Base-by-base conservation (phyloP, 495 filamentous ascomycete genomes). In the Aspergillus funiculosus region DNA sequence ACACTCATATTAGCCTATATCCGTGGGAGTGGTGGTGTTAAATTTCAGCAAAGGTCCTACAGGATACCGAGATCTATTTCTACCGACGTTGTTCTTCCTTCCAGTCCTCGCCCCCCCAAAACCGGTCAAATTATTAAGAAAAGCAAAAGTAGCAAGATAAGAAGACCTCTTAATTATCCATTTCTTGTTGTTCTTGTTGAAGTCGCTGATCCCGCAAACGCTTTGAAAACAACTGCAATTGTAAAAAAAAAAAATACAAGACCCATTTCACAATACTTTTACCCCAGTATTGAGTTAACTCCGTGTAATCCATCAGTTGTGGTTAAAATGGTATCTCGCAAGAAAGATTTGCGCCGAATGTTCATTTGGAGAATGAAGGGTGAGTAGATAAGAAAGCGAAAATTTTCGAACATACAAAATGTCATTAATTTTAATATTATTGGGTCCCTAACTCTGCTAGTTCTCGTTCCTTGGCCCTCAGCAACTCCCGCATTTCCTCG, bases 391-490 rank as follows among this genome's bases (percentile, higher is more conserved):
- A 46, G 28, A 17, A 27, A 17, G 19, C 20, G 10, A 36, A 32
- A 26, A 20, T 26, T 14, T 20, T 15, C 13, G 21, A 22, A 20
- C 10, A 41, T 5, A 20, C 17, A 22, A 21, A 30, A 32, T n/a
- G 24, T 9, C 14, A 26, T 8, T 7, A 15, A 18, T 41, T 32
- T 15, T 17, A 18, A 19, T 24, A 39, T 57, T 19, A 57, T 57
- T 51, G 54, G 6, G 63, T 59, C 38, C 64, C 74, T 52, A 89
- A 61, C 53, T 83, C 84, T 19, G 83, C 84, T 45, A 94, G 62
- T 46, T 94, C 87, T 39, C 81, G 75, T 62, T 94, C 87, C 58
- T 87, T 91, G 17, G 79, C 80, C 14, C 77, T 74, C 26, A 95
- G 65, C 57, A 83, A 68, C 55, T 85, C 80, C 22, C 86, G 76